Percentiles rank a stretch among this genome's conserved stretches.
Evolutionary conservation across 2,329 filamentous ascomycete species (phyloP).

Genomic region (Aspergillus versicolor): DNA sequence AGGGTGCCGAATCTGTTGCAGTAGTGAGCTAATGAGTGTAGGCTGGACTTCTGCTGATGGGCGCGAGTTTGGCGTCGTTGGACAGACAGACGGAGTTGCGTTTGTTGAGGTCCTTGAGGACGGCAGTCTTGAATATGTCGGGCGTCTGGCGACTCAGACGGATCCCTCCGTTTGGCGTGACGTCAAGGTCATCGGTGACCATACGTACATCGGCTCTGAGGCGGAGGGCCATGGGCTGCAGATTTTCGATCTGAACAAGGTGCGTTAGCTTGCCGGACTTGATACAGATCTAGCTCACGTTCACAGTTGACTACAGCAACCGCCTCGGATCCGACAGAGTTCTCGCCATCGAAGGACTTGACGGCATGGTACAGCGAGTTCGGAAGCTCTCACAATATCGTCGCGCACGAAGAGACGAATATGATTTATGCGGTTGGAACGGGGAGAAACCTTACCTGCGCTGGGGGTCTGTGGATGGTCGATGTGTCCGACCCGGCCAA

Average conservation of each 20-base stretch:
- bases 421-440: conserved; percentile 21
- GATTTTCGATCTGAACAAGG: conserved; percentile 22
- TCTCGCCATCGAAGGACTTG: conserved; percentile 12
- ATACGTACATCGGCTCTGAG: conserved; percentile 21
- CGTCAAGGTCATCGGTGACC: conserved; percentile 19
- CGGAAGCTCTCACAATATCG: conserved; percentile 22
- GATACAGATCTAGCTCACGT: background rate
- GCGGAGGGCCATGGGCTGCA: conserved; percentile 18
- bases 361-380: conserved; percentile 19
- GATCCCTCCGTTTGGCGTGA: conserved; percentile 14
- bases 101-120: conserved; percentile 18
- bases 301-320: background rate
- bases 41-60: conserved; percentile 18
- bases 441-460: conserved; percentile 12
- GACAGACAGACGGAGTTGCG: conserved; percentile 19
- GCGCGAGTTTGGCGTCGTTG: conserved; percentile 20
- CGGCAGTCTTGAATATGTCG: conserved; percentile 18
- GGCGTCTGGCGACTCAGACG: conserved; percentile 19
- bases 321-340: conserved; percentile 10
- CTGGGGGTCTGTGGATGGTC: conserved; percentile 20
- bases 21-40: background rate
- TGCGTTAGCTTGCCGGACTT: background rate
- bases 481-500: conserved; percentile 20
- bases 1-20: background rate
- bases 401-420: conserved; percentile 18